Evolutionary conservation across 2,329 filamentous ascomycete genomes (phyloP).

Genomic region (Fusarium piperis): DNA sequence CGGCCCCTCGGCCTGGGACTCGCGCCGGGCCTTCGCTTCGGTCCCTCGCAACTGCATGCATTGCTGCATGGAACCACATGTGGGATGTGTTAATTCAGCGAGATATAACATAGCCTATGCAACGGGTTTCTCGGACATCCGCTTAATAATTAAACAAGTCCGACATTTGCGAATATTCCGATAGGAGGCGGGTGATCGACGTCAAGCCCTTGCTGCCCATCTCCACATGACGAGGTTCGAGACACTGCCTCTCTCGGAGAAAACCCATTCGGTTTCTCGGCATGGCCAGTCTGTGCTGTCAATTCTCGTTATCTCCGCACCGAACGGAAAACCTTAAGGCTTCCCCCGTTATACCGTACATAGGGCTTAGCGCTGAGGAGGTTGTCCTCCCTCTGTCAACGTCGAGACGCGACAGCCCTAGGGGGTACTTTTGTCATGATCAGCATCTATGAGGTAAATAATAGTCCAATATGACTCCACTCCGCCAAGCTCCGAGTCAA

Average conservation of each 20-base stretch:
- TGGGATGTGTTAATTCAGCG: background rate
- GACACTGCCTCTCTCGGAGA: background rate
- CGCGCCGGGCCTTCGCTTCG: constrained; percentile 2
- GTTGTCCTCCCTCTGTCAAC: background rate
- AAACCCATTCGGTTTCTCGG: background rate
- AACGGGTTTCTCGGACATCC: background rate
- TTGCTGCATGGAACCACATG: background rate
- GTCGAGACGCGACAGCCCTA: background rate
- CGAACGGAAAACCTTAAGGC: background rate
- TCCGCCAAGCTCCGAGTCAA: background rate
- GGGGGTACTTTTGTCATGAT: background rate
- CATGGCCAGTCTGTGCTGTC: background rate
- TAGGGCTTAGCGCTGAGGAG: background rate
- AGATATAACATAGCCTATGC: background rate
- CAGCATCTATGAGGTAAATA: background rate
- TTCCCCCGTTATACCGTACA: background rate
- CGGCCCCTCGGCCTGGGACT: constrained; percentile 20
- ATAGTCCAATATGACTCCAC: background rate
- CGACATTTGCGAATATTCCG: background rate
- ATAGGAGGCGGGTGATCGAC: background rate
- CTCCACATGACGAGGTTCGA: background rate
- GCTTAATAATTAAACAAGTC: background rate
- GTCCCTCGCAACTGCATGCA: constrained; percentile 7
- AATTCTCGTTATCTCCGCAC: background rate
- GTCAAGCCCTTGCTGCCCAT: background rate